These are phyloP conservation scores for Cantharellus cinnabarinus DNA, from an alignment of 768 basidiomycete species.

Conservation along the genomic window DNA sequence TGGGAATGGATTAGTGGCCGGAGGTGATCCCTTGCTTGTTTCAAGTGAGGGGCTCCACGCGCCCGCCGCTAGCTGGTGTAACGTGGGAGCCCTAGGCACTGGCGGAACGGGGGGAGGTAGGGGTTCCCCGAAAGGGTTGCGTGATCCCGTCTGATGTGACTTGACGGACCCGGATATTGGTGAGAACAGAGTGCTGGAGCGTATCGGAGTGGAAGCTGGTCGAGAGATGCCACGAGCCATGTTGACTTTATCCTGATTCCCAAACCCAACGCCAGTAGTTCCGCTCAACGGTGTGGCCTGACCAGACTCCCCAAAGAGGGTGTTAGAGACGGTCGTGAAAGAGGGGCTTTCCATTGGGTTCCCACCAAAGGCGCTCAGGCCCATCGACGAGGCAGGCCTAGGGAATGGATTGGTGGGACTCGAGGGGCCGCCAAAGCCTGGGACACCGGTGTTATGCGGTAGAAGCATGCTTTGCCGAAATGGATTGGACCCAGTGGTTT, in stretches of 20 bases:
- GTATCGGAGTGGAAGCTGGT: conserved; percentile 56
- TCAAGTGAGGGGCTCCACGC: background rate
- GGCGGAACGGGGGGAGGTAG: conserved; percentile 45
- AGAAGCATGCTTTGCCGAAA: conserved; percentile 65
- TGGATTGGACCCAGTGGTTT: conserved; percentile 42
- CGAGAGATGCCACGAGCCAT: conserved; percentile 14
- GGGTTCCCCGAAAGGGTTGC: conserved; percentile 78
- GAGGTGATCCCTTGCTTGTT: background rate
- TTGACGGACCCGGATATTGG: conserved; percentile 23
- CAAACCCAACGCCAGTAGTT: background rate
- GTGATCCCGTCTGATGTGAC: conserved; percentile 81
- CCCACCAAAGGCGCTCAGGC: background rate
- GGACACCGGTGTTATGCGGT: conserved; percentile 41
- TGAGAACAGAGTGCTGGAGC: conserved; percentile 6
- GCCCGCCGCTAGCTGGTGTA: conserved; percentile 57
- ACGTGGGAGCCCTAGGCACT: conserved; percentile 31
- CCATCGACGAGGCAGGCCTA: conserved; percentile 13
- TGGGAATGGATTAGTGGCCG: background rate
- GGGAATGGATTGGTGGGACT: conserved; percentile 2
- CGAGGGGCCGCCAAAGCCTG: conserved; percentile 20
- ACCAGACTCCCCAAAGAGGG: too few relatives aligned
- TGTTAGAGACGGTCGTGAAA: too few relatives aligned
- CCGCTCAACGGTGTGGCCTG: too few relatives aligned
- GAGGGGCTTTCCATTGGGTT: too few relatives aligned
- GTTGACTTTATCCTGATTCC: background rate